Conservation (phyloP, 441 rosid genomes). For the Gossypium davidsonii region DNA sequence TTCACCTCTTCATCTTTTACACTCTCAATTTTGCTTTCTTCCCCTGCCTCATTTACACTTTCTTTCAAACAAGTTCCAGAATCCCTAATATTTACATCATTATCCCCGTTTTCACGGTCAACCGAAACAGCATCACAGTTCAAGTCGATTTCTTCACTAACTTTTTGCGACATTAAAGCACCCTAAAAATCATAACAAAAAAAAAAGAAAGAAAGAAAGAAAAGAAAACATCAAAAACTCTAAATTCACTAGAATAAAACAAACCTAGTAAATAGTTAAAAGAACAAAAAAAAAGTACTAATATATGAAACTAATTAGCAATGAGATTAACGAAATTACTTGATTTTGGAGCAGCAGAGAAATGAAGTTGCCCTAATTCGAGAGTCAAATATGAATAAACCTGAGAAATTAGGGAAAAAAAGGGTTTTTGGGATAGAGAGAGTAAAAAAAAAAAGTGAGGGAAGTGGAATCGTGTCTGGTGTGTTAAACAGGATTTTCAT, state of each 20-base stretch:
- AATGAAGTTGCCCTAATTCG: neutral
- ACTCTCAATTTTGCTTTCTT: conserved; percentile 23
- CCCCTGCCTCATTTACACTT: neutral
- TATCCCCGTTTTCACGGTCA: conserved; percentile 24
- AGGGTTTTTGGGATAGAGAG: neutral
- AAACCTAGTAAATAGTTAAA: neutral
- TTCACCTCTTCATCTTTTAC: conserved; percentile 18
- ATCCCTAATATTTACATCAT: conserved; percentile 12
- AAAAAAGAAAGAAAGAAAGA: neutral
- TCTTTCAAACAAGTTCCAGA: conserved; percentile 8
- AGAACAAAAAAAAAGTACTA: too few species aligned
- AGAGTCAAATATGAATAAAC: neutral
- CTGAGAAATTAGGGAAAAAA: neutral
- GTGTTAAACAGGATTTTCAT: neutral
- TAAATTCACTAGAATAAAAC: neutral
- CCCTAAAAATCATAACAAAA: conserved; percentile 8
- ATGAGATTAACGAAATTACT: neutral
- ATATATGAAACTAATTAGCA: neutral
- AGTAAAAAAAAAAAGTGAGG: neutral
- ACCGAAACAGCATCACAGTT: conserved; percentile 30
- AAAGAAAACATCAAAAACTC: neutral
- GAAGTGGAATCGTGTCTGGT: neutral
- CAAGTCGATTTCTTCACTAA: conserved; percentile 27
- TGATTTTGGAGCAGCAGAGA: neutral
- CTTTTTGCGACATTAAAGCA: conserved; percentile 35